Conservation (phyloP, 768 basidiomycete genomes). For the Calocybe indica region DNA sequence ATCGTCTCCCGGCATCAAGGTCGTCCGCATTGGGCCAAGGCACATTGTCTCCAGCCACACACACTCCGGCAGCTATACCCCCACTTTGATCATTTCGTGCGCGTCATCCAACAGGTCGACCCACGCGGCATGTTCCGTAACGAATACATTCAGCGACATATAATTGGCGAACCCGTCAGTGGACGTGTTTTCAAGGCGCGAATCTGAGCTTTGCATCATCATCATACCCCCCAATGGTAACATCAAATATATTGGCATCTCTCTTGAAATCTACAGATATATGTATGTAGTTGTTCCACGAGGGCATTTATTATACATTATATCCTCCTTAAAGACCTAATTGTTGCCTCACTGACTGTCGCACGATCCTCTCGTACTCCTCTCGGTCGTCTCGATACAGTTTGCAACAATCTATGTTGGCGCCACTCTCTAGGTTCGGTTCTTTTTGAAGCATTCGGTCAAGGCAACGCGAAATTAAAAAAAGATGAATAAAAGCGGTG, state of each 20-base stretch:
- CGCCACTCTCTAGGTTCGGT: conserved; percentile 96
- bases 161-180: conserved; percentile 56
- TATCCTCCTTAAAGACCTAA: conserved; percentile 54
- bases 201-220: conserved; percentile 6
- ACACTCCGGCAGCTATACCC: conserved; percentile 70
- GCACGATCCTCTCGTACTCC: conserved; percentile 86
- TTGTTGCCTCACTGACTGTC: conserved; percentile 79
- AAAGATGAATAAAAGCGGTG: conserved; percentile 5
- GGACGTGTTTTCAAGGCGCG: conserved; percentile 35
- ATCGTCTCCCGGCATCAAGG: conserved; percentile 69
- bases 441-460: conserved; percentile 36
- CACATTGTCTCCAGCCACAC: conserved; percentile 66
- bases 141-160: conserved; percentile 84
- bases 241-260: conserved; percentile 3
- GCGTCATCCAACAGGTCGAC: conserved; percentile 66
- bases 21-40: conserved; percentile 95
- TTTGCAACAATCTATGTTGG: conserved; percentile 97
- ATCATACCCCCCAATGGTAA: conserved; percentile 1
- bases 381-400: conserved; percentile 84
- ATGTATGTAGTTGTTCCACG: not conserved
- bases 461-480: not conserved
- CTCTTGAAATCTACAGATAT: not conserved
- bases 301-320: conserved; percentile 1
- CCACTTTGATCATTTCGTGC: conserved; percentile 70
- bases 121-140: conserved; percentile 76